Evolutionary conservation across 2,329 filamentous ascomycete species (phyloP), one percentile per base, ranked within the genome.

Genomic region (Sclerotinia subarctica): DNA sequence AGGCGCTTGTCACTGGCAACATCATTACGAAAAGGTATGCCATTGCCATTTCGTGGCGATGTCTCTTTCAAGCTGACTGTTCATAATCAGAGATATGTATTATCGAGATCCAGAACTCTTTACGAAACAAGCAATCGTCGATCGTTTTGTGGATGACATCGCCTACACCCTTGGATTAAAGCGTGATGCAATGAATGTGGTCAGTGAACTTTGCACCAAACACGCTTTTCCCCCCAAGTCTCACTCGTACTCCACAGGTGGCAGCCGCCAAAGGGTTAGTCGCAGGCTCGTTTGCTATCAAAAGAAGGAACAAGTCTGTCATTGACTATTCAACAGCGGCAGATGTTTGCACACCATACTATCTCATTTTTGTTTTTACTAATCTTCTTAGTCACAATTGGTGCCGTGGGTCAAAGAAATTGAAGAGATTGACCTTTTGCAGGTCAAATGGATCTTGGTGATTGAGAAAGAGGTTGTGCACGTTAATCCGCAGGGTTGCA

Each of bases 91-190:
- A 70, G 91, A 92, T 74, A 88, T 96, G 5, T 96, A 89, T 77
- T 96, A 96, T 76, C 87, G 91, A 73, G 85, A 93, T 72, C 86
- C 89, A 5, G 84, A 87, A 13, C 80, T 96, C 0, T 96, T 95
- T 74, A 82, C 83, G 26, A 88, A 82, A 62, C 92, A 95, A 76
- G 76, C 78, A 21, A 82, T 86, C 19, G 90, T 95, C 0, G 89
- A 95, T 76, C 82, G 83, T 42, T 86, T 92, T 57, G 85, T 95
- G 0, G 90, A 95, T 73, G 88, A 91, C 70, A 79, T 96, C 47
- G 90, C 91, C 0, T 87, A 84, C 67, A 92, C 90, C 0, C 83
- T 95, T 21, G 83, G 84, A 0, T 79, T 91, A 11, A 81, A 85
- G 7, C 84, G 92, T 46, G 82, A 85, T 67, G 82, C 85, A 21